A percentile compares a stretch with the other conserved stretches of the same genome.
These are phyloP conservation scores for Podospora australis DNA, from an alignment of 495 filamentous ascomycete genomes.

Conservation along the genomic window DNA sequence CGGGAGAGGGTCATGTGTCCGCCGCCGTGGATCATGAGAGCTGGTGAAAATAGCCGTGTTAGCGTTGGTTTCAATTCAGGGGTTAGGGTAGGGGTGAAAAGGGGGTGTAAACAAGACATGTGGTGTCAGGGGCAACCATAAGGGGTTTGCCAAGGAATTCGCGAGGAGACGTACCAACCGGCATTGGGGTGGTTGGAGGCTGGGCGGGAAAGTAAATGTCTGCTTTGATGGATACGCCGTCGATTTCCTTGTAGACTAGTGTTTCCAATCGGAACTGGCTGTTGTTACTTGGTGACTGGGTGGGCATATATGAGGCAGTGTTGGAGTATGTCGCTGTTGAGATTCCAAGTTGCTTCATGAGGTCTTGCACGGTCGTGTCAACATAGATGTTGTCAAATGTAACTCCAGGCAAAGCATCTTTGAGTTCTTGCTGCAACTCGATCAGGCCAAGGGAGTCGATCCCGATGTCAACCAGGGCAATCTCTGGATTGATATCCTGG, in stretches of 20 bases:
- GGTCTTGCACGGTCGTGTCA: neutral
- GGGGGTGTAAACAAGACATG: too few relatives aligned
- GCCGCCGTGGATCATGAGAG: conserved; percentile 54
- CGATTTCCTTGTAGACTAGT: neutral
- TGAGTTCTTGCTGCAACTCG: neutral
- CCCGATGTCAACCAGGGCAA: neutral
- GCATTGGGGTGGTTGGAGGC: neutral
- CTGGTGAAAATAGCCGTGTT: too few relatives aligned
- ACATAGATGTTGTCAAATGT: neutral
- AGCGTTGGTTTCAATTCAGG: too few relatives aligned
- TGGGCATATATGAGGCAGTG: neutral
- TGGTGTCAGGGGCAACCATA: too few relatives aligned
- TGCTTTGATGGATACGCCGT: neutral
- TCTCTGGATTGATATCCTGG: neutral
- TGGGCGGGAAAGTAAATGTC: conserved; percentile 5
- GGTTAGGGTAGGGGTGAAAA: too few relatives aligned
- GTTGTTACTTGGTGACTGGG: neutral
- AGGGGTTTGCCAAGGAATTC: too few relatives aligned
- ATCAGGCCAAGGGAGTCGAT: neutral
- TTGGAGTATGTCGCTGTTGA: neutral
- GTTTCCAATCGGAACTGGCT: conserved; percentile 14
- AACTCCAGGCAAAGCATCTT: neutral
- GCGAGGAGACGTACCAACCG: neutral
- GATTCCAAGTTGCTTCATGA: neutral
- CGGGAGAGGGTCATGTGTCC: conserved; percentile 44